Evolutionary conservation across 2,329 filamentous ascomycete species (phyloP).

Genomic region (Tympanopsis confertula): DNA sequence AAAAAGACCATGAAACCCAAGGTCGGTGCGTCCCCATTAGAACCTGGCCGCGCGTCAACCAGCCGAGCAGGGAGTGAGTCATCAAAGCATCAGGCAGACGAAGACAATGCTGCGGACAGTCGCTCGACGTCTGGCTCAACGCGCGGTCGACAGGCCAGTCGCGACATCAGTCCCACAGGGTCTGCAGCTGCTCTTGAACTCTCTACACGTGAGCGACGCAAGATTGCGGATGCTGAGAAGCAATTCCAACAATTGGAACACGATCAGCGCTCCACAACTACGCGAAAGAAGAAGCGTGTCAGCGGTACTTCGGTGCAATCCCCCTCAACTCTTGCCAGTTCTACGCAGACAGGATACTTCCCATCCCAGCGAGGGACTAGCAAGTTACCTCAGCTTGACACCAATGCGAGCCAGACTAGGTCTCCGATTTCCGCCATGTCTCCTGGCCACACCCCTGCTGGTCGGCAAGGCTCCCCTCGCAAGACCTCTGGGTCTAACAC

Average conservation of each 20-base stretch:
- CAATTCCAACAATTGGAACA: conserved; percentile 49
- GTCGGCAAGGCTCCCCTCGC: too few species aligned
- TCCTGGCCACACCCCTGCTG: neutral
- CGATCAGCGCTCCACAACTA: conserved; percentile 28
- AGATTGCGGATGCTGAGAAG: conserved; percentile 49
- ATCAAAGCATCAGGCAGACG: conserved; percentile 29
- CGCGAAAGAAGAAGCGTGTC: conserved; percentile 41
- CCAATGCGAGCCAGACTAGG: too few species aligned
- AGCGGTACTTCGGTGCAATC: conserved; percentile 27
- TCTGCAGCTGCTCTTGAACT: conserved; percentile 39
- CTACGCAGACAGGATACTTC: too few species aligned
- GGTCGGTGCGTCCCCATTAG: conserved; percentile 36
- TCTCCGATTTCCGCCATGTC: neutral
- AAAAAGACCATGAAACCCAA: conserved; percentile 31
- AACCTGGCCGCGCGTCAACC: conserved; percentile 35
- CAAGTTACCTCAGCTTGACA: too few species aligned
- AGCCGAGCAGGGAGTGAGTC: conserved; percentile 49
- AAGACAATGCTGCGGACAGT: conserved; percentile 42
- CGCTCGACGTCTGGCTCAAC: conserved; percentile 44
- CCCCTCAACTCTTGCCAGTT: too few species aligned
- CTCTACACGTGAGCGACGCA: conserved; percentile 49
- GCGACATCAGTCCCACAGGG: conserved; percentile 47
- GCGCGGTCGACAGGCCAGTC: conserved; percentile 41
- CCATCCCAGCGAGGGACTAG: too few species aligned
- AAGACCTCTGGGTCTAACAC: conserved; percentile 8